Percentiles rank a stretch among this genome's conserved stretches.
Conservation (phyloP, 345 rosid genomes). For the Camelina sativa region DNA sequence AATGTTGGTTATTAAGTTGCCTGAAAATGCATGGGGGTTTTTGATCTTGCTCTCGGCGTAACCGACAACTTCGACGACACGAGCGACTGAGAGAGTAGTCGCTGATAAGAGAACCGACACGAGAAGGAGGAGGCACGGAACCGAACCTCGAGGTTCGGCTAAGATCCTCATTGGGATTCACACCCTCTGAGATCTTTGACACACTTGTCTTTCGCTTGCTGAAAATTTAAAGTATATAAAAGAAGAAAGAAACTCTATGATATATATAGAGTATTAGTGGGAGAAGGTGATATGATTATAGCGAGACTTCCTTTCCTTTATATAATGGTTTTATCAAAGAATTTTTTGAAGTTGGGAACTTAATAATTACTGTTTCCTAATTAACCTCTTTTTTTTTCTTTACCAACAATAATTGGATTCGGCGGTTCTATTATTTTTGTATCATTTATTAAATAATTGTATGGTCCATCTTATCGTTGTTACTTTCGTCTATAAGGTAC, state of each 20-base stretch:
- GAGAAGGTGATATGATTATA: constrained; percentile 37
- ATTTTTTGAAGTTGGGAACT: neutral
- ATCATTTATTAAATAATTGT: neutral
- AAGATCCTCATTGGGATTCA: constrained; percentile 63
- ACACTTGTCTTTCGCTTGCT: constrained; percentile 17
- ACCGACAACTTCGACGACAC: constrained; percentile 64
- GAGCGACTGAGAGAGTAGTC: constrained; percentile 50
- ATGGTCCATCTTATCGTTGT: constrained; percentile 35
- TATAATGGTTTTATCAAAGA: constrained; percentile 35
- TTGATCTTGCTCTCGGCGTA: constrained; percentile 64
- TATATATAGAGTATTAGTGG: constrained; percentile 3
- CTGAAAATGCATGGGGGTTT: constrained; percentile 61
- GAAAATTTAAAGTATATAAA: constrained; percentile 6
- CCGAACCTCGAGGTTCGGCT: constrained; percentile 45
- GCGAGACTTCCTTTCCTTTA: constrained; percentile 30
- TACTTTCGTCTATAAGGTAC: constrained; percentile 13
- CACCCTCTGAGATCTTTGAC: constrained; percentile 40
- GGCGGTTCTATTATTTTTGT: constrained; percentile 28
- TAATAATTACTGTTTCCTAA: constrained; percentile 20
- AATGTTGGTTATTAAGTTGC: constrained; percentile 37
- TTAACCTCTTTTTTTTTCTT: neutral
- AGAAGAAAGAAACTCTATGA: constrained; percentile 12
- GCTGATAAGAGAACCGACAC: constrained; percentile 43
- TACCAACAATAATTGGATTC: constrained; percentile 32
- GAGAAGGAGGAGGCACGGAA: constrained; percentile 52